phyloP scores from a whole-genome alignment of 1,284 basidiomycete species.

The Ceratobasidium sp. region DNA sequence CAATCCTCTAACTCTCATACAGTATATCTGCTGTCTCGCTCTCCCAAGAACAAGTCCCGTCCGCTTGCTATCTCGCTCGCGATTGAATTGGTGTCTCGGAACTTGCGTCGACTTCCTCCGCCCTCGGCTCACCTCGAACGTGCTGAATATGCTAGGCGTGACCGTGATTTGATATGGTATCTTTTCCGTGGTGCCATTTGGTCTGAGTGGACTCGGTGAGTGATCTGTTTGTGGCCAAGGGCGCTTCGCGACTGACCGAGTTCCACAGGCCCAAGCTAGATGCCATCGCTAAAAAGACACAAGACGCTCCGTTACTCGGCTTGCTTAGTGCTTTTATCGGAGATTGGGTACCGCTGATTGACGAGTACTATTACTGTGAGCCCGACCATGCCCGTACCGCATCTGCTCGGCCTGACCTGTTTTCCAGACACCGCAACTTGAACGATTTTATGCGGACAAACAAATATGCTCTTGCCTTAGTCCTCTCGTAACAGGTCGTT shows the following conservation, averaged over 20 bases:
- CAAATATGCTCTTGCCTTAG: neutral
- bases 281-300: slow-evolving; percentile 63
- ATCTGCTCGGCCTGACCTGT: slow-evolving; percentile 14
- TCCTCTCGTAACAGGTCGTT: neutral
- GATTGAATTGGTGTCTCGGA: slow-evolving; percentile 70
- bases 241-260: slow-evolving; percentile 21
- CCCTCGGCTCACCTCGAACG: slow-evolving; percentile 66
- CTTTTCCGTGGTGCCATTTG: slow-evolving; percentile 89
- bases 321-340: slow-evolving; percentile 78
- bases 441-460: slow-evolving; percentile 29
- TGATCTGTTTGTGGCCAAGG: slow-evolving; percentile 8
- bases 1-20: slow-evolving; percentile 46
- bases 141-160: slow-evolving; percentile 80
- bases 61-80: slow-evolving; percentile 63
- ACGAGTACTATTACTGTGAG: slow-evolving; percentile 96
- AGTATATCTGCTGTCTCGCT: slow-evolving; percentile 44
- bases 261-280: slow-evolving; percentile 79
- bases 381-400: slow-evolving; percentile 43
- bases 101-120: slow-evolving; percentile 68
- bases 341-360: slow-evolving; percentile 92
- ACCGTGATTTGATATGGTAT: slow-evolving; percentile 84
- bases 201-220: slow-evolving; percentile 81
- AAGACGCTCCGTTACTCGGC: slow-evolving; percentile 74
- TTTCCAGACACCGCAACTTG: slow-evolving; percentile 54
- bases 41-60: slow-evolving; percentile 33